A percentile compares a stretch with the other conserved stretches of the same genome.
These are phyloP conservation scores for Fereydounia khargensis DNA, from an alignment of 1,284 basidiomycete genomes.

Conservation along the genomic window DNA sequence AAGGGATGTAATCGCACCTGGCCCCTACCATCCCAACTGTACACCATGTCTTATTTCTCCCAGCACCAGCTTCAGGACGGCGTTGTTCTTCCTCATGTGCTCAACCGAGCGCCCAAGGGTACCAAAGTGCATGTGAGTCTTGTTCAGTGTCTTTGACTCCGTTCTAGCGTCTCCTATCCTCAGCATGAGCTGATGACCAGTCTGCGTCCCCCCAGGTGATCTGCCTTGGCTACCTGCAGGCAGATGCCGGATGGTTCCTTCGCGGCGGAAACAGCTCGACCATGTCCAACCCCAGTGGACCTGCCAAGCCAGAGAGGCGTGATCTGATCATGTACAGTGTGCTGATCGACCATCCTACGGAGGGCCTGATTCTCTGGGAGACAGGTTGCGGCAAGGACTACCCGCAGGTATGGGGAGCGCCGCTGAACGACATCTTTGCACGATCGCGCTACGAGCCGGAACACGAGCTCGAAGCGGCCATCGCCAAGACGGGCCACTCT, in stretches of 20 bases:
- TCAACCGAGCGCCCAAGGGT: constrained; percentile 39
- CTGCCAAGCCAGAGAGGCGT: constrained; percentile 21
- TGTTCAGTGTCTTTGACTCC: no score
- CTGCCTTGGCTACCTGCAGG: constrained; percentile 47
- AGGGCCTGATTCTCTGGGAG: constrained; percentile 53
- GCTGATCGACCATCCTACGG: constrained; percentile 51
- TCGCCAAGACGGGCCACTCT: constrained; percentile 40
- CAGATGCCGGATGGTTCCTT: constrained; percentile 50
- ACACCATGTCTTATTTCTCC: constrained; percentile 16
- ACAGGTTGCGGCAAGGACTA: constrained; percentile 48
- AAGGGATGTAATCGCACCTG: no score
- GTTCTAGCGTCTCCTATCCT: no score
- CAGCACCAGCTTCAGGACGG: constrained; percentile 34
- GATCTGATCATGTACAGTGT: constrained; percentile 43
- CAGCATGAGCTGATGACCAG: no score
- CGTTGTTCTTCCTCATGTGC: constrained; percentile 33
- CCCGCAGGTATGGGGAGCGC: constrained; percentile 28
- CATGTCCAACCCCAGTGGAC: constrained; percentile 30
- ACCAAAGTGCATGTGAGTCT: constrained; percentile 52
- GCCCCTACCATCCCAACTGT: no score
- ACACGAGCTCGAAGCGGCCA: constrained; percentile 52
- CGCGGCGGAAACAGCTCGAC: constrained; percentile 44
- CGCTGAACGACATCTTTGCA: constrained; percentile 37
- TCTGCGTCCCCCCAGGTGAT: no score
- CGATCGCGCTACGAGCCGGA: constrained; percentile 23